Evolutionary conservation across 495 filamentous ascomycete genomes (phyloP).

Genomic region (Cercophora newfieldiana): DNA sequence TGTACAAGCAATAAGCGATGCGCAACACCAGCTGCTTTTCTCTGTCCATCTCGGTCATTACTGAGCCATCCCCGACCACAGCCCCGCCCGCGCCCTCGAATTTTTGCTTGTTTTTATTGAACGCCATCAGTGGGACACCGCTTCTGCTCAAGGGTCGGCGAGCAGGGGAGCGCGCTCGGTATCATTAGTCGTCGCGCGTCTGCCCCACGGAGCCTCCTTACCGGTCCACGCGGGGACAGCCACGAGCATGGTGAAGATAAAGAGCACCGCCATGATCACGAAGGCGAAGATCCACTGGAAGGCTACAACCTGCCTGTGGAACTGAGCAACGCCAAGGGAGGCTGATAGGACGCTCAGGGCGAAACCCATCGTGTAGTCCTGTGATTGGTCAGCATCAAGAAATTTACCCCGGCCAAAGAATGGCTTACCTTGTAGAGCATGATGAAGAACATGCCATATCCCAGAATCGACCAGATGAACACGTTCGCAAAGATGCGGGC

Average conservation of each 20-base stretch:
- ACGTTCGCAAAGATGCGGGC: conserved; percentile 80
- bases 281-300: conserved; percentile 94
- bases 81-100: not conserved
- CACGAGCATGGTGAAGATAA: conserved; percentile 62
- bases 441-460: conserved; percentile 72
- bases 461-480: conserved; percentile 78
- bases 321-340: conserved; percentile 74
- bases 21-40: not conserved
- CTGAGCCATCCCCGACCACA: not conserved
- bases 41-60: not conserved
- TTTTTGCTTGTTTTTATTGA: conserved; percentile 1
- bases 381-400: conserved; percentile 1
- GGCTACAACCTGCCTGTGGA: conserved; percentile 66
- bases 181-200: conserved; percentile 37
- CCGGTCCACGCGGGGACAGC: conserved; percentile 65
- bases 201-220: conserved; percentile 40
- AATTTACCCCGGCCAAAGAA: not conserved
- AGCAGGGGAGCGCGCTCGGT: conserved; percentile 56
- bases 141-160: conserved; percentile 29
- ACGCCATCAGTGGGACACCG: not conserved
- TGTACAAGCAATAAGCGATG: not conserved
- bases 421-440: conserved; percentile 55
- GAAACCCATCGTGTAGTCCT: conserved; percentile 83
- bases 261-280: conserved; percentile 72
- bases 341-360: conserved; percentile 69